Evolutionary conservation across 2,329 filamentous ascomycete species (phyloP).

Genomic region (Colletotrichum brevisporum): DNA sequence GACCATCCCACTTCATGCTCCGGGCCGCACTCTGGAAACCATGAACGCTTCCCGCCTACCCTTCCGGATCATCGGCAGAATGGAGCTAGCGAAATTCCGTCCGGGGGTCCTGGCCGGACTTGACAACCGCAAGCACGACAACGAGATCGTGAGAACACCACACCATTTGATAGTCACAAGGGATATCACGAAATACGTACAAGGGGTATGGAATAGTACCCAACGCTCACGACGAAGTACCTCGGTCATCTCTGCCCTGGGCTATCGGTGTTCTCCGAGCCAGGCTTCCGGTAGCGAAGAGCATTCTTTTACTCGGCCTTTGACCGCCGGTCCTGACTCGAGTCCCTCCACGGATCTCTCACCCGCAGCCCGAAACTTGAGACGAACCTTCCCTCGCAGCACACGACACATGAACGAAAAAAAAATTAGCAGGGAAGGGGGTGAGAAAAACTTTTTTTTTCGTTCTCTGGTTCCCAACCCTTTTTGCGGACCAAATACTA

Average conservation of each 20-base stretch:
- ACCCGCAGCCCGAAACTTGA: slow-evolving; percentile 12
- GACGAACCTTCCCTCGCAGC: slow-evolving; percentile 28
- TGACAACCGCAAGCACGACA: background rate
- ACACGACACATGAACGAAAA: slow-evolving; percentile 9
- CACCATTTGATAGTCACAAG: background rate
- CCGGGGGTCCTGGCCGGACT: slow-evolving; percentile 28
- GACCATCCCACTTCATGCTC: slow-evolving; percentile 32
- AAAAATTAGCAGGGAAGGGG: background rate
- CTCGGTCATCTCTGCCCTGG: too few species aligned
- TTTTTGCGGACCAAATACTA: too few species aligned
- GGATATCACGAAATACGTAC: too few species aligned
- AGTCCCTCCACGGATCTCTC: slow-evolving; percentile 1
- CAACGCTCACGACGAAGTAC: too few species aligned
- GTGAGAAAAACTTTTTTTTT: background rate
- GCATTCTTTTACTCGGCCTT: slow-evolving; percentile 3
- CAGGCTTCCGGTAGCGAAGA: background rate
- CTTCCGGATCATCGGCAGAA: slow-evolving; percentile 23
- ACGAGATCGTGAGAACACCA: background rate
- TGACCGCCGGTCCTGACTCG: slow-evolving; percentile 30
- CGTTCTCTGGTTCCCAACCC: background rate
- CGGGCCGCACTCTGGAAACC: slow-evolving; percentile 24
- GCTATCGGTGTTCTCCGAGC: background rate
- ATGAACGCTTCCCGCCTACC: slow-evolving; percentile 13
- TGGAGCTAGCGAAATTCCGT: slow-evolving; percentile 6
- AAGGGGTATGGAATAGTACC: too few species aligned